Percentiles rank a stretch among this genome's conserved stretches.
These are phyloP conservation scores for Rhodotorula sp. DNA, from an alignment of 1,284 basidiomycete species.

Conservation along the genomic window DNA sequence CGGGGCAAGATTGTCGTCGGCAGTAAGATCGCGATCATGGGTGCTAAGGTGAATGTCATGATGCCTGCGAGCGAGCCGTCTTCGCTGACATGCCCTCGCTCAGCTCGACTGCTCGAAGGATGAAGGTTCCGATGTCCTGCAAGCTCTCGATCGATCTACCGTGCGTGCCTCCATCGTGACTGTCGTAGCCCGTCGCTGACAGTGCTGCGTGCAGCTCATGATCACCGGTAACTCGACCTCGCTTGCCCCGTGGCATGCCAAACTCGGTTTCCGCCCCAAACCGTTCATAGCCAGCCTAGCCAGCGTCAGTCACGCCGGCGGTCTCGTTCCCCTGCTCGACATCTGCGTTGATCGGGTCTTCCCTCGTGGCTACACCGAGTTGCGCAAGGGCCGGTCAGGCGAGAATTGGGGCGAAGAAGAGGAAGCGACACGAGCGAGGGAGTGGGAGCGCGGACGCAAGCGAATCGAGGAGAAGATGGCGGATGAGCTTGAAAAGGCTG, in stretches of 20 bases:
- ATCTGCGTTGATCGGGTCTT: slow-evolving; percentile 66
- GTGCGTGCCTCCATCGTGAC: not conserved
- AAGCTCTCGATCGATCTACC: slow-evolving; percentile 58
- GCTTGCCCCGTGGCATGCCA: slow-evolving; percentile 80
- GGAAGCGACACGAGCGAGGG: slow-evolving; percentile 60
- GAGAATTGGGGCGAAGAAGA: slow-evolving; percentile 69
- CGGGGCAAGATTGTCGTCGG: slow-evolving; percentile 69
- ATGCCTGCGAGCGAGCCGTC: too few species aligned
- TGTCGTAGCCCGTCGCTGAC: not conserved
- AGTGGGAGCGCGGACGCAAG: slow-evolving; percentile 56
- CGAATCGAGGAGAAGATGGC: slow-evolving; percentile 22
- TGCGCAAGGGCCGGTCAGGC: slow-evolving; percentile 57
- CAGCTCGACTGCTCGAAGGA: slow-evolving; percentile 65
- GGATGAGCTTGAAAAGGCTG: slow-evolving; percentile 30
- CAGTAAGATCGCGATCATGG: slow-evolving; percentile 74
- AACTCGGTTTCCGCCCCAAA: slow-evolving; percentile 68
- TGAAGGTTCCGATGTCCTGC: slow-evolving; percentile 78
- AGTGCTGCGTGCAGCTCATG: slow-evolving; percentile 59
- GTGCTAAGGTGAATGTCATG: slow-evolving; percentile 63
- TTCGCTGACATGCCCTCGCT: not conserved
- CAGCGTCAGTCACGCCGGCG: slow-evolving; percentile 79
- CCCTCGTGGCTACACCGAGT: slow-evolving; percentile 49
- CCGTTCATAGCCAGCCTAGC: slow-evolving; percentile 72
- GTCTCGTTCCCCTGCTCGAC: slow-evolving; percentile 71
- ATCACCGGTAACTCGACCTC: slow-evolving; percentile 81